phyloP scores from a whole-genome alignment of 208 protist species.

The Plasmodiophora brassicae region DNA sequence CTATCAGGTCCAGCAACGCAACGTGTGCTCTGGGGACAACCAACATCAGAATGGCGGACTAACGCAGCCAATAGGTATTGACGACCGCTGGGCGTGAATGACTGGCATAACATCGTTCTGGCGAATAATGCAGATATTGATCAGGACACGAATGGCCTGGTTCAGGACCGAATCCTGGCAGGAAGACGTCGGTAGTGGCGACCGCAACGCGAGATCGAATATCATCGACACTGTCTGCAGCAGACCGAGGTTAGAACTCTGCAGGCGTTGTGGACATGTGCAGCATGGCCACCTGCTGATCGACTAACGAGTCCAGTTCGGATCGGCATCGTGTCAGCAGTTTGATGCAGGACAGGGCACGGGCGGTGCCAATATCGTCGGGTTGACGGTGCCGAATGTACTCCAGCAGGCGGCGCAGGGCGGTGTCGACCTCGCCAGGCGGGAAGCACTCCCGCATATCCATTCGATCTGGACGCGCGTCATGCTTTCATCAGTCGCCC shows the following conservation, averaged over 20 bases:
- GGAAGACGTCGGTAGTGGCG: background rate
- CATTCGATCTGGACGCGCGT: too few relatives aligned
- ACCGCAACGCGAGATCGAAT: background rate
- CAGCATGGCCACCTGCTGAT: background rate
- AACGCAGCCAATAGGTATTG: background rate
- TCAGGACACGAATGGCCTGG: background rate
- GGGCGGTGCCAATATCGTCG: background rate
- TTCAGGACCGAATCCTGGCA: background rate
- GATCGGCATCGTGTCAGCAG: background rate
- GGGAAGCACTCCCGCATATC: too few relatives aligned
- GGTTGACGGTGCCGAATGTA: too few relatives aligned
- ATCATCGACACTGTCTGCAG: background rate
- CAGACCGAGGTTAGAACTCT: background rate
- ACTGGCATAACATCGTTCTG: background rate
- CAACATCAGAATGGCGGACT: background rate
- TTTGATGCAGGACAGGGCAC: conserved; percentile 10
- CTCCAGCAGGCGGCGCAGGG: too few relatives aligned
- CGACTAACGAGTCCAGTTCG: background rate
- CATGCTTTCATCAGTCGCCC: too few relatives aligned
- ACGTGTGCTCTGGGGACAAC: background rate
- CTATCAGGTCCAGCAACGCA: background rate
- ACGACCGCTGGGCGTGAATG: background rate
- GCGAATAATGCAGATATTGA: conserved; percentile 24
- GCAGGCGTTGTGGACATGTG: background rate
- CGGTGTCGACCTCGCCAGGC: too few relatives aligned